Evolutionary conservation across 2,329 filamentous ascomycete species (phyloP).

Genomic region (Cladobotryum protrusum): DNA sequence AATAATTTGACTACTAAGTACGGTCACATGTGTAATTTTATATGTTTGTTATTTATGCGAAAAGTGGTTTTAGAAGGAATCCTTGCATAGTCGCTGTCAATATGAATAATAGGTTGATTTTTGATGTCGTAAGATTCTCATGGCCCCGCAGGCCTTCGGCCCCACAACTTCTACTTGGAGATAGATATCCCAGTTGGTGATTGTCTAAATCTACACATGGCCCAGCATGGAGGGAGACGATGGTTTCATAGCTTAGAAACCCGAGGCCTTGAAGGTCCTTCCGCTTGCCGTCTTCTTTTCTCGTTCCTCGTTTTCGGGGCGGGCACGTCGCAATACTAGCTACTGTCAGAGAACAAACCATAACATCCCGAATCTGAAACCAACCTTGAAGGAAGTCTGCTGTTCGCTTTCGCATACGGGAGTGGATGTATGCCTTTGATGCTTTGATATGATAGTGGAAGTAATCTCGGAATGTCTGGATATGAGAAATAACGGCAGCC

Average conservation of each 20-base stretch:
- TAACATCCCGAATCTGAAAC: slow-evolving; percentile 16
- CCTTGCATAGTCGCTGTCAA: too few species aligned
- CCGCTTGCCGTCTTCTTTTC: slow-evolving; percentile 98
- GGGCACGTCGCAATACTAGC: slow-evolving; percentile 85
- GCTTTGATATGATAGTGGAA: slow-evolving; percentile 99
- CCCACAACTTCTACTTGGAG: too few species aligned
- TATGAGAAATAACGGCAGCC: slow-evolving; percentile 94
- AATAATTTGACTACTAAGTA: too few species aligned
- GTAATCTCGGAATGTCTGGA: slow-evolving; percentile 99
- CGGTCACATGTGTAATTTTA: neutral
- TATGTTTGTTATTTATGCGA: neutral
- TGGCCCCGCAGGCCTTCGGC: too few species aligned
- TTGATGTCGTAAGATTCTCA: too few species aligned
- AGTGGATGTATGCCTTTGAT: slow-evolving; percentile 98
- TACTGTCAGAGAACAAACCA: slow-evolving; percentile 20
- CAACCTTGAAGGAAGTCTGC: slow-evolving; percentile 96
- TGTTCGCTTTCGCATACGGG: slow-evolving; percentile 93
- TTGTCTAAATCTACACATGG: slow-evolving; percentile 6
- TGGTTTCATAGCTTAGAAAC: slow-evolving; percentile 20
- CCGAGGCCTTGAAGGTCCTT: slow-evolving; percentile 70
- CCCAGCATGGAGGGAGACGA: slow-evolving; percentile 5
- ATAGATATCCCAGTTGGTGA: neutral
- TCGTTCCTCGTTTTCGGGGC: slow-evolving; percentile 93
- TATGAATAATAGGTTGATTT: too few species aligned
- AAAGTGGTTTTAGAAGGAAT: too few species aligned